Base-by-base conservation (phyloP, 495 filamentous ascomycete genomes). In the Neurospora tetrasperma region DNA sequence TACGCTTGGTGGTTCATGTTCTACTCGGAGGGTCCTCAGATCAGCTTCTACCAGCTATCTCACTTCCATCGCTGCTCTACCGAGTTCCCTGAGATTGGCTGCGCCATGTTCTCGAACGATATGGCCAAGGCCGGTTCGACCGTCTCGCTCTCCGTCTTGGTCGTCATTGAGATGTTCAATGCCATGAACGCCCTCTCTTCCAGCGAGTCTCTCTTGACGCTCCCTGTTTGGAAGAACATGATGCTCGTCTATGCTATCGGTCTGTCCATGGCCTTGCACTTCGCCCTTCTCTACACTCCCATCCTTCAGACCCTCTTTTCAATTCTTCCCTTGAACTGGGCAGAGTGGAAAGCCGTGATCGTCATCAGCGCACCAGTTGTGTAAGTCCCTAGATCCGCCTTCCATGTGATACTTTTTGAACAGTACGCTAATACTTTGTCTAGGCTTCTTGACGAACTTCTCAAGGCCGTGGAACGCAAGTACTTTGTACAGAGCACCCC, bases 1-100 rank as follows among this genome's bases (percentile, higher is more conserved):
- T 99, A 99, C 80, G 95, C 94, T 38, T 99, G 96, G 96, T 98
- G 94, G 93, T 99, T 99, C 85, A 92, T 98, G 90, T 97, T 92
- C 85, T 93, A 98, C 82, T 84, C 90, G 39, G 91, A 93, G 74
- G 96, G 96, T 0, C 96, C 96, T 59, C 91, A 94, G 77, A 98
- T 99, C 82, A 91, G 86, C 69, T 96, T 97, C 84, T 95, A 89
- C 83, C 94, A 99, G 78, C 83, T 99, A 75, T 91, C 91, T 16
- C 92, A 98, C 83, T 98, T 97, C 88, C 96, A 99, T 83, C 89
- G 89, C 76, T 99, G 96, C 88, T 90, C 90, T 14, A 76, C 92
- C 14, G 85, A 92, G 74, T 98, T 98, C 84, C 89, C 95, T 1
- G 90, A 95, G 76, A 93, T 98, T 79, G 95, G 94, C 70, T 99